These are phyloP conservation scores for Beauveria rudraprayagi DNA, from an alignment of 2,329 filamentous ascomycete genomes.

Conservation along the genomic window DNA sequence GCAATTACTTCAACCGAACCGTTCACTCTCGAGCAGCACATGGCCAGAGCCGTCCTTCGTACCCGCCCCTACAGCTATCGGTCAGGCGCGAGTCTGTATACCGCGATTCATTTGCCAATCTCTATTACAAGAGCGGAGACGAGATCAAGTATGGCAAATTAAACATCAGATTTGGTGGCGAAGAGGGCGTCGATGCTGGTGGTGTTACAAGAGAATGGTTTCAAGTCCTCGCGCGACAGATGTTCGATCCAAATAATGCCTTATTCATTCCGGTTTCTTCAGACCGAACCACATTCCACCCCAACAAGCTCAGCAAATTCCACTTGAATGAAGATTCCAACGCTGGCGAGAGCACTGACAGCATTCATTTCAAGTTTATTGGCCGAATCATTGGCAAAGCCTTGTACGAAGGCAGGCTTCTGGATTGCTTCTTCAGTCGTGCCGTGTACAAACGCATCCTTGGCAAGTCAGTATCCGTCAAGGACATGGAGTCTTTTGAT, in stretches of 20 bases:
- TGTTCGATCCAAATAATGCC: slow-evolving; percentile 98
- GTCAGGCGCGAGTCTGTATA: slow-evolving; percentile 94
- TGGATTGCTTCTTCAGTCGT: slow-evolving; percentile 98
- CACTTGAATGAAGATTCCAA: slow-evolving; percentile 6
- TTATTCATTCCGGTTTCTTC: slow-evolving; percentile 95
- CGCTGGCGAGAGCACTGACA: slow-evolving; percentile 87
- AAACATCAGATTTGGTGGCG: slow-evolving; percentile 92
- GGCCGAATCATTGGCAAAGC: slow-evolving; percentile 97
- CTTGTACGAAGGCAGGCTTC: slow-evolving; percentile 86
- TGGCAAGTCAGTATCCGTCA: slow-evolving; percentile 89
- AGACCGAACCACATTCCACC: slow-evolving; percentile 96
- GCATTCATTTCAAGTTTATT: slow-evolving; percentile 99
- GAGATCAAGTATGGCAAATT: slow-evolving; percentile 99
- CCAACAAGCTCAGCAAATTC: slow-evolving; percentile 69
- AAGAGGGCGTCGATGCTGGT: slow-evolving; percentile 95
- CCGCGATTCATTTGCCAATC: slow-evolving; percentile 95
- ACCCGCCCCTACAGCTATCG: slow-evolving; percentile 69
- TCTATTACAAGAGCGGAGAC: slow-evolving; percentile 92
- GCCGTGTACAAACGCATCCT: slow-evolving; percentile 98
- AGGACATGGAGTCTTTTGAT: slow-evolving; percentile 98
- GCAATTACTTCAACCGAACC: slow-evolving; percentile 94
- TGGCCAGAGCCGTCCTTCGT: slow-evolving; percentile 61
- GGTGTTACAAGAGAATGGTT: slow-evolving; percentile 99
- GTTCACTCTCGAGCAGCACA: slow-evolving; percentile 65
- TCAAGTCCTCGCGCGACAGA: slow-evolving; percentile 90